Evolutionary conservation across 1,284 basidiomycete genomes (phyloP).

Genomic region (Ganoderma meredithae): DNA sequence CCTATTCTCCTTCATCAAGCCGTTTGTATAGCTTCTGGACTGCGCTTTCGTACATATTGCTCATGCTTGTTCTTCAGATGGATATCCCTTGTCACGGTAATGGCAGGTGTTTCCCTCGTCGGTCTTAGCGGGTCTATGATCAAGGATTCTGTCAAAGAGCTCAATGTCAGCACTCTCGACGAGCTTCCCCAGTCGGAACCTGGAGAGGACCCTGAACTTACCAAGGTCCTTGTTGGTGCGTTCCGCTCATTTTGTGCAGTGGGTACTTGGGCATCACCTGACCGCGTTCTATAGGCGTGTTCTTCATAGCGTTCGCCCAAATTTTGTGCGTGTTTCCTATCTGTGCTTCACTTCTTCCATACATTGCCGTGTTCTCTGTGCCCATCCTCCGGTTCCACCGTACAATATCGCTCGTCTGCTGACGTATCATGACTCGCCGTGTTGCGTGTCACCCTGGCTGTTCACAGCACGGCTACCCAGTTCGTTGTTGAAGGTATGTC

Average conservation of each 20-base stretch:
- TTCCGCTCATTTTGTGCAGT: slow-evolving; percentile 23
- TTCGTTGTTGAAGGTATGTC: slow-evolving; percentile 92
- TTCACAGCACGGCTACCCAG: slow-evolving; percentile 81
- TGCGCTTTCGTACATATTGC: slow-evolving; percentile 9
- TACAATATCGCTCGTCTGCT: slow-evolving; percentile 20
- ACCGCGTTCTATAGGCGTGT: slow-evolving; percentile 64
- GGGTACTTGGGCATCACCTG: slow-evolving; percentile 19
- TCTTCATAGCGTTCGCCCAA: slow-evolving; percentile 96
- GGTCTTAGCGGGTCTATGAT: slow-evolving; percentile 91
- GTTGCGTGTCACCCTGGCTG: slow-evolving; percentile 17
- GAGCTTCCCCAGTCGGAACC: slow-evolving; percentile 46
- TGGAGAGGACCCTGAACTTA: slow-evolving; percentile 62
- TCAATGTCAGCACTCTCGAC: slow-evolving; percentile 31
- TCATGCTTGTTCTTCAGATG: slow-evolving; percentile 62
- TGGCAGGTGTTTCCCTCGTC: slow-evolving; percentile 89
- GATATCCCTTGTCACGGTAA: slow-evolving; percentile 91
- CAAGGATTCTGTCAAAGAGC: slow-evolving; percentile 71
- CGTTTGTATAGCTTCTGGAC: slow-evolving; percentile 2
- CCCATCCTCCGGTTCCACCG: neutral
- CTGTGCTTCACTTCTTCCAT: slow-evolving; percentile 17
- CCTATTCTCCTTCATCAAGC: slow-evolving; percentile 28
- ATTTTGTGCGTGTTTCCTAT: slow-evolving; percentile 75
- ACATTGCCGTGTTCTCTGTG: neutral
- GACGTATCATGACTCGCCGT: slow-evolving; percentile 21
- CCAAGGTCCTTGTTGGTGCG: slow-evolving; percentile 72